phyloP scores from a whole-genome alignment of 2,329 filamentous ascomycete species.

The Pestalotiopsis sp. region DNA sequence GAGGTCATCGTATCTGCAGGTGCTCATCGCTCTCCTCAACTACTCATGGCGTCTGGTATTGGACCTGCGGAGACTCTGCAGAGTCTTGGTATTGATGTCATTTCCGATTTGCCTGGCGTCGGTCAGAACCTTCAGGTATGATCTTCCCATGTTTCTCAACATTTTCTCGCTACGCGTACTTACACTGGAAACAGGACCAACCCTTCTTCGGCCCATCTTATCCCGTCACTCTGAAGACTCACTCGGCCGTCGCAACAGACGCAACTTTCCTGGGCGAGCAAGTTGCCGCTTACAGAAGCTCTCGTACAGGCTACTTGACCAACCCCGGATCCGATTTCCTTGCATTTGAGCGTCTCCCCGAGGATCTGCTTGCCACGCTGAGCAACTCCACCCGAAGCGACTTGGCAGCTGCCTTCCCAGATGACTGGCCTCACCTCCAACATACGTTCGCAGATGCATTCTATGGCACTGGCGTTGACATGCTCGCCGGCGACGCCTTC shows the following conservation, averaged over 20 bases:
- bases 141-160: slow-evolving; percentile 26
- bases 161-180: background rate
- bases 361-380: slow-evolving; percentile 20
- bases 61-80: slow-evolving; percentile 34
- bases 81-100: slow-evolving; percentile 48
- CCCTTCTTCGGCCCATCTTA: background rate
- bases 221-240: background rate
- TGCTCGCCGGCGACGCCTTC: background rate
- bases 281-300: background rate
- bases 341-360: slow-evolving; percentile 36
- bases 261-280: background rate
- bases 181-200: background rate
- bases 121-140: slow-evolving; percentile 65
- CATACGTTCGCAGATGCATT: background rate
- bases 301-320: background rate
- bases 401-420: slow-evolving; percentile 51
- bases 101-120: slow-evolving; percentile 60
- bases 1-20: slow-evolving; percentile 36
- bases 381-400: slow-evolving; percentile 44
- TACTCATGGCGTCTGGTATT: slow-evolving; percentile 25
- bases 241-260: background rate
- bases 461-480: background rate
- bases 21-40: slow-evolving; percentile 15
- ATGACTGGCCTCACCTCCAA: slow-evolving; percentile 15
- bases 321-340: slow-evolving; percentile 41